phyloP scores from a whole-genome alignment of 352 stramenopile species.

The Aphanomyces euteiches region DNA sequence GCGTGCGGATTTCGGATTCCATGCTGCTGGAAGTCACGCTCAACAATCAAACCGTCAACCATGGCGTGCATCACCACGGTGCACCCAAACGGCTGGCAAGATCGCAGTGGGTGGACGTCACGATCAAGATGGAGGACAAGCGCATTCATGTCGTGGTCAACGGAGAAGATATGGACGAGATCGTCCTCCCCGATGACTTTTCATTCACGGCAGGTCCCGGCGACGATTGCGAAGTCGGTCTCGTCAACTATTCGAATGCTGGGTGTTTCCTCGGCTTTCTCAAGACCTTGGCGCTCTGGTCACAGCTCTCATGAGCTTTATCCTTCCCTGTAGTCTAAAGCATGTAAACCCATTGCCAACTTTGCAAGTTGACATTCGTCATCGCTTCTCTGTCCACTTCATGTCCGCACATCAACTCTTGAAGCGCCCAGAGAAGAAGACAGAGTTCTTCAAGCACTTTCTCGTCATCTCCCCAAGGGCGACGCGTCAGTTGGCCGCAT shows the following conservation, averaged over 20 bases:
- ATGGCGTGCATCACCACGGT: not conserved
- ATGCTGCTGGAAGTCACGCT: not conserved
- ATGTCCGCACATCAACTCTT: too few species aligned
- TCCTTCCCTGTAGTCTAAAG: too few species aligned
- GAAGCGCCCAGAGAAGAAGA: too few species aligned
- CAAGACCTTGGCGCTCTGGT: conserved; percentile 15
- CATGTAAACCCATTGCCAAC: too few species aligned
- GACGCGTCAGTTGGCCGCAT: too few species aligned
- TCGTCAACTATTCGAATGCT: not conserved
- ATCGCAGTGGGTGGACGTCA: not conserved
- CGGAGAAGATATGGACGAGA: not conserved
- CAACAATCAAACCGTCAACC: not conserved
- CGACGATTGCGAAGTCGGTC: conserved; percentile 2
- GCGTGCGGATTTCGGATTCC: not conserved
- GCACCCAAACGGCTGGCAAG: not conserved
- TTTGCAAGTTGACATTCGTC: too few species aligned
- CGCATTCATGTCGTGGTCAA: not conserved
- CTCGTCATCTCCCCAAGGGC: too few species aligned
- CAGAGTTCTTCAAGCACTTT: too few species aligned
- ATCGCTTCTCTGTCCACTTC: too few species aligned
- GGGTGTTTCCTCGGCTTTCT: conserved; percentile 11
- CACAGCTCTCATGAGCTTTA: too few species aligned
- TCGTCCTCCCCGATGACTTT: conserved; percentile 8
- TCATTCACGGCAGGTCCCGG: not conserved
- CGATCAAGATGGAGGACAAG: not conserved